Evolutionary conservation across 441 rosid species (phyloP).

Genomic region (Pelargonium hybrid): DNA sequence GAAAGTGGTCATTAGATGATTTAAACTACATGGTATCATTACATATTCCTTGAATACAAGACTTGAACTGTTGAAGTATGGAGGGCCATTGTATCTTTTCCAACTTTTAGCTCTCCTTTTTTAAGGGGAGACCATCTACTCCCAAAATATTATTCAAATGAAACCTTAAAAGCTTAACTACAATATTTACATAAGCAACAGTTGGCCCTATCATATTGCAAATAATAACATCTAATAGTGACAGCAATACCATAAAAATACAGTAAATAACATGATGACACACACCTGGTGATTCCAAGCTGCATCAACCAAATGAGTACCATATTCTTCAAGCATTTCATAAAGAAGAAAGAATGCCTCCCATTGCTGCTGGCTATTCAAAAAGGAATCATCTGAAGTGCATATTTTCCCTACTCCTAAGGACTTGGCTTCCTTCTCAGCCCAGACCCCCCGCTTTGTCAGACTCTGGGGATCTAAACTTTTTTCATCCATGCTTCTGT

Average conservation of each 20-base stretch:
- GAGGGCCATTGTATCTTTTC: not conserved
- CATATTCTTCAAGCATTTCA: constrained; percentile 94
- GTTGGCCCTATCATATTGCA: not conserved
- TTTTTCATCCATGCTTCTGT: constrained; percentile 29
- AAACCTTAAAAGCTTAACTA: not conserved
- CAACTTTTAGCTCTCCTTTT: not conserved
- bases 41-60: not conserved
- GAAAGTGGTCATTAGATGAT: not conserved
- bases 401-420: constrained; percentile 61
- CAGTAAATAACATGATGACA: constrained; percentile 11
- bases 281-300: constrained; percentile 93
- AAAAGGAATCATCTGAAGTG: constrained; percentile 35
- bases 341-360: constrained; percentile 73
- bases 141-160: not conserved
- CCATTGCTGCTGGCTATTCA: constrained; percentile 58
- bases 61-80: not conserved
- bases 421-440: constrained; percentile 84
- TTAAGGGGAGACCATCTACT: not conserved
- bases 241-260: not conserved
- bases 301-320: constrained; percentile 90
- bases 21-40: not conserved
- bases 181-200: not conserved
- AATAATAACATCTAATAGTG: not conserved
- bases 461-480: constrained; percentile 35
- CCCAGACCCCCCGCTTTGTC: constrained; percentile 79